A percentile compares a stretch with the other conserved stretches of the same genome.
phyloP scores from a whole-genome alignment of 1,284 basidiomycete species.

The Cryptococcus sp. region DNA sequence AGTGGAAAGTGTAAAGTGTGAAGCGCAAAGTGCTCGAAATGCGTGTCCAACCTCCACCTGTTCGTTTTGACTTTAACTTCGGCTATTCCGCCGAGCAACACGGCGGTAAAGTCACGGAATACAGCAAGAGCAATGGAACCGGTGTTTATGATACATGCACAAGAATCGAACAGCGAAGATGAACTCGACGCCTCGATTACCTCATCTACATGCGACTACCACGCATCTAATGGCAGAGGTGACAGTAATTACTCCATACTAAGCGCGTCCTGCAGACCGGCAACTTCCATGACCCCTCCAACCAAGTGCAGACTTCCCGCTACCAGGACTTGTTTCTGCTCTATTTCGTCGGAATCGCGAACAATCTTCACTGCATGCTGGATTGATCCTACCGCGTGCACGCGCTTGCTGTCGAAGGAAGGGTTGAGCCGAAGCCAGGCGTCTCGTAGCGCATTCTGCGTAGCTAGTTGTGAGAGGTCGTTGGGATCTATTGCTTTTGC shows the following conservation, averaged over 20 bases:
- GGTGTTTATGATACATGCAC: too few relatives aligned
- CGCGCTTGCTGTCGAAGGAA: constrained; percentile 61
- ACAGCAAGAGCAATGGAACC: too few relatives aligned
- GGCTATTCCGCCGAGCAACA: too few relatives aligned
- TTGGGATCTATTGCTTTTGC: constrained; percentile 65
- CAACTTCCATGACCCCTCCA: constrained; percentile 90
- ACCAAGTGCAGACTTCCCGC: constrained; percentile 92
- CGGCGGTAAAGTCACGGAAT: too few relatives aligned
- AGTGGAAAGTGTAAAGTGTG: too few relatives aligned
- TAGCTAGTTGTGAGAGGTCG: constrained; percentile 67
- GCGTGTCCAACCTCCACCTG: too few relatives aligned
- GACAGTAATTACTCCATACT: constrained; percentile 38
- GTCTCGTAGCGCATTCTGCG: constrained; percentile 71
- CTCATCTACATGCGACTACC: too few relatives aligned
- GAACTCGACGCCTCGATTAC: too few relatives aligned
- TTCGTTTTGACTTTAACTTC: too few relatives aligned
- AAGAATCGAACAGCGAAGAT: too few relatives aligned
- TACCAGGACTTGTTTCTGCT: constrained; percentile 69
- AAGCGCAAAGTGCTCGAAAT: too few relatives aligned
- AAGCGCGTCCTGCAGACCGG: constrained; percentile 64
- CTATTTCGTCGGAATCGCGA: constrained; percentile 36
- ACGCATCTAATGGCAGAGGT: too few relatives aligned
- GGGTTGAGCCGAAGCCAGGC: constrained; percentile 72
- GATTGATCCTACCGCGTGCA: constrained; percentile 83
- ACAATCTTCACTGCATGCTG: constrained; percentile 78